Evolutionary conservation across 73 alveolate species (phyloP), one percentile per base, ranked within the genome.

Genomic region (Paraurostyla sp.): DNA sequence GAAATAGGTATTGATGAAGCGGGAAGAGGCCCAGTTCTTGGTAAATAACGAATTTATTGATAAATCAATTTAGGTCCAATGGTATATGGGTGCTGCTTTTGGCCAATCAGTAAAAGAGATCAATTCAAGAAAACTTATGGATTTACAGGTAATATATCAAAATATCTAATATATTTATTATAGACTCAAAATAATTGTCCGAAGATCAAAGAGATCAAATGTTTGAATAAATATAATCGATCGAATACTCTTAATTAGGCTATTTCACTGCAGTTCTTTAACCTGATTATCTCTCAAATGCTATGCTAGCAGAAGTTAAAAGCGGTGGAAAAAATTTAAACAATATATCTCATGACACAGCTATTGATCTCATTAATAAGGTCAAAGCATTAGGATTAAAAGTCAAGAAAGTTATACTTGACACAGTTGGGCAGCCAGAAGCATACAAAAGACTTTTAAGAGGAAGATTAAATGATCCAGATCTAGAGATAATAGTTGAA

Each of bases 1-100:
- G 73, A 71, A 23, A 71, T 97, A 33, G 99, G 99, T 41, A 94
- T 98, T 63, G 99, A 98, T 89, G 99, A 98, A 78, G 99, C 99
- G 23, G 99, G 99, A 0, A 91, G 99, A 94, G 99, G 99, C 3
- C 99, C 99, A 27, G 99, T 97, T 25, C 82, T 98, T 18, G 99
- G n/a, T n/a, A n/a, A n/a, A n/a, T n/a, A n/a, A n/a, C n/a, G n/a
- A n/a, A n/a, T n/a, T n/a, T n/a, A n/a, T n/a, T n/a, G n/a, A n/a
- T n/a, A n/a, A n/a, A n/a, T n/a, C n/a, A n/a, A n/a, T n/a, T n/a
- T n/a, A n/a, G n/a, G 99, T 16, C 99, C 99, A 18, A 96, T 98
- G 99, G 98, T 98, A 4, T 98, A 97, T 93, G 99, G 98, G 0
- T 88, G 98, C 85, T 93, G 97, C 30, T 92, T 63, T 49, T 97